Evolutionary conservation across 129 eudicot species (phyloP).

Genomic region (Artemisia tridentata): DNA sequence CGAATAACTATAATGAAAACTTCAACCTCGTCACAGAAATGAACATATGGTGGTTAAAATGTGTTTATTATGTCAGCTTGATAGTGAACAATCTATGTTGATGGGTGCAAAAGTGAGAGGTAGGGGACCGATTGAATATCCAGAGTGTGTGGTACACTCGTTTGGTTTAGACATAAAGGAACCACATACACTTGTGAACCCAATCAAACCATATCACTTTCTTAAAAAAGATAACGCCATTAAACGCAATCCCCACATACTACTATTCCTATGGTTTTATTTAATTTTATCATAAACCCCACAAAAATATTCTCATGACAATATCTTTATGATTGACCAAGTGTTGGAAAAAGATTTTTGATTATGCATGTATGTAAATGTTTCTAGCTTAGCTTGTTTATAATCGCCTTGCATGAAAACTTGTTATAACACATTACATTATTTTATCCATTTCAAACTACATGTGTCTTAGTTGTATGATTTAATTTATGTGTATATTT

Average conservation of each 20-base stretch:
- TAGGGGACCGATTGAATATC: constrained; percentile 27
- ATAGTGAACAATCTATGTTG: constrained; percentile 28
- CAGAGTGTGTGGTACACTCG: constrained; percentile 33
- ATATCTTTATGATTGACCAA: not conserved
- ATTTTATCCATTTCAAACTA: no score
- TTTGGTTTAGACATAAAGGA: constrained; percentile 37
- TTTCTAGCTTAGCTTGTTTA: no score
- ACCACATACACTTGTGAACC: constrained; percentile 35
- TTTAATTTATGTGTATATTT: no score
- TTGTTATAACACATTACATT: no score
- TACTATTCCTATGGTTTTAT: constrained; percentile 18
- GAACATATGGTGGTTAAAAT: not conserved
- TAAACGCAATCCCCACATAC: constrained; percentile 25
- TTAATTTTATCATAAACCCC: constrained; percentile 2
- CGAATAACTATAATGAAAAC: not conserved
- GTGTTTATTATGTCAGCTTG: constrained; percentile 23
- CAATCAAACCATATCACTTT: constrained; percentile 30
- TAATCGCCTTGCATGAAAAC: no score
- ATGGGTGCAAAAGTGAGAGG: constrained; percentile 20
- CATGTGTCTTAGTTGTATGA: no score
- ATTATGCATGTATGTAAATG: no score
- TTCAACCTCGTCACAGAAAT: not conserved
- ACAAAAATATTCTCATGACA: constrained; percentile 16
- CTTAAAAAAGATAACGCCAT: constrained; percentile 23
- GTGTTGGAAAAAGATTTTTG: no score